phyloP scores from a whole-genome alignment of 208 protist genomes.

The Angomonas ambiguus region DNA sequence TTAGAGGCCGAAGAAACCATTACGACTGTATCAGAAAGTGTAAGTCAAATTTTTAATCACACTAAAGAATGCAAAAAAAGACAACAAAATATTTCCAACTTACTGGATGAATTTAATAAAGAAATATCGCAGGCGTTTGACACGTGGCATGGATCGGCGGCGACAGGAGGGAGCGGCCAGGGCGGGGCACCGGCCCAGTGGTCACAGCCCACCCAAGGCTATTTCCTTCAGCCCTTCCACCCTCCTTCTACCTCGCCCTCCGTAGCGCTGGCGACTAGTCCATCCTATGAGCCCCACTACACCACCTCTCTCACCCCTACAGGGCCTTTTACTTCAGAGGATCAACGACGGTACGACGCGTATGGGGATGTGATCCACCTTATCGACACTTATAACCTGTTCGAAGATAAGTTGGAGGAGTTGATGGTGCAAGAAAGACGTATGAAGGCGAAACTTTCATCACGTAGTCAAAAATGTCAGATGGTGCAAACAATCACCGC shows the following conservation, averaged over 20 bases:
- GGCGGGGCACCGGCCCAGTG: background rate
- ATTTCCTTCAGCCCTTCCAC: background rate
- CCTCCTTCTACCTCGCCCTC: background rate
- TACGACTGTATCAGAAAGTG: background rate
- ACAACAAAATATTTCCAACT: background rate
- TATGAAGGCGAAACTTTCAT: background rate
- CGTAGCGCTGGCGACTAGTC: no score
- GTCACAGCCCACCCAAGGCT: no score
- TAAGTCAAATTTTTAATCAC: background rate
- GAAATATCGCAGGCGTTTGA: background rate
- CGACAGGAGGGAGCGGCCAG: background rate
- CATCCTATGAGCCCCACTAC: no score
- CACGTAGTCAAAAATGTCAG: background rate
- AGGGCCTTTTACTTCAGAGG: background rate
- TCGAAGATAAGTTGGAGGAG: background rate
- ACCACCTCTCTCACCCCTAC: no score
- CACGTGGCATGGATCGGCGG: background rate
- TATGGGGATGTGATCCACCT: background rate
- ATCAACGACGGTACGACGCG: background rate
- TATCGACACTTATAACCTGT: background rate
- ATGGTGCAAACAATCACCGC: background rate
- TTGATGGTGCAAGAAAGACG: background rate
- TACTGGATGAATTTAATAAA: background rate
- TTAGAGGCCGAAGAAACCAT: background rate
- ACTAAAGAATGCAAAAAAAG: background rate